Evolutionary conservation across 169 alveolate species (phyloP).

Genomic region (Cyclospora cayetanensis): DNA sequence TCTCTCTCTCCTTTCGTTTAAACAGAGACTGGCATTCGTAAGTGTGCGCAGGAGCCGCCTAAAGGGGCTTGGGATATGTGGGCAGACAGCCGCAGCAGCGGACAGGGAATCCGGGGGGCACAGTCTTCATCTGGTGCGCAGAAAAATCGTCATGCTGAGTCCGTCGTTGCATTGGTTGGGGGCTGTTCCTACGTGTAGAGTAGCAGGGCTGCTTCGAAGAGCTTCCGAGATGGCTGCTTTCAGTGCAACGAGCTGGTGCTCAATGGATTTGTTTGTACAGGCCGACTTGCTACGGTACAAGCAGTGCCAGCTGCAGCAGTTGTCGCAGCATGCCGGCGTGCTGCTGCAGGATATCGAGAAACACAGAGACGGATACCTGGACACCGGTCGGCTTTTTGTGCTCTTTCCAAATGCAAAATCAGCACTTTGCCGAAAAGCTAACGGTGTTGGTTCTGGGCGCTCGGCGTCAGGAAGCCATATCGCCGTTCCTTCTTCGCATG

Average conservation of each 20-base stretch:
- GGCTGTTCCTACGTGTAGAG: too few species aligned
- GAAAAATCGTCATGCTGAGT: too few species aligned
- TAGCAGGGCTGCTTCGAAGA: too few species aligned
- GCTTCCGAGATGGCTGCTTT: too few species aligned
- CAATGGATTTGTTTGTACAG: neutral
- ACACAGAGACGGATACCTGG: neutral
- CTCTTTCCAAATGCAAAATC: neutral
- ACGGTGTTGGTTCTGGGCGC: neutral
- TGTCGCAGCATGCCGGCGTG: neutral
- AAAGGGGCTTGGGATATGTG: too few species aligned
- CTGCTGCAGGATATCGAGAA: neutral
- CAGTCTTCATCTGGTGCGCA: too few species aligned
- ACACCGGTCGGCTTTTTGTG: neutral
- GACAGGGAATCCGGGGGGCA: too few species aligned
- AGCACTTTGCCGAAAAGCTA: neutral
- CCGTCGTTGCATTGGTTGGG: too few species aligned
- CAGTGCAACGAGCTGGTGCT: too few species aligned
- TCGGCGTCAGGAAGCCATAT: neutral
- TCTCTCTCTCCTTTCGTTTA: neutral
- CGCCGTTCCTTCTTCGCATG: neutral
- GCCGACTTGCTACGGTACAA: neutral
- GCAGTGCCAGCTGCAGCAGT: constrained; percentile 21
- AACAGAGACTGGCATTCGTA: neutral
- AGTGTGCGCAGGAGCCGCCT: neutral
- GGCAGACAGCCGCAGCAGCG: too few species aligned